These are phyloP conservation scores for Asterophora lycoperdoides DNA, from an alignment of 768 basidiomycete species.

Conservation along the genomic window DNA sequence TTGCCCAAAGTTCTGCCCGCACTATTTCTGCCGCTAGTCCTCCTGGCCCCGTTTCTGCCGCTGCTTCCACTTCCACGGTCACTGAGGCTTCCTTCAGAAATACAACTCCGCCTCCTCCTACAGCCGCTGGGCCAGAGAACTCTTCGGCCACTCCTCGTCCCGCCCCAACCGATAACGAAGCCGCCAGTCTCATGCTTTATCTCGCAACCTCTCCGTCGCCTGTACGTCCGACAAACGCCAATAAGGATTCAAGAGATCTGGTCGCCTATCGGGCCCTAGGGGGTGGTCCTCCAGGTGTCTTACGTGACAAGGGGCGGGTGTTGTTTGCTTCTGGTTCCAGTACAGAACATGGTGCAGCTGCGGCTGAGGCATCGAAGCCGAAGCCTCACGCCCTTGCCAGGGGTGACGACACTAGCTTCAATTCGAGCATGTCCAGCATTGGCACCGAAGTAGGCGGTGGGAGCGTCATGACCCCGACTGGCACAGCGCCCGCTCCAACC, in stretches of 20 bases:
- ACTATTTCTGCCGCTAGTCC: conserved; percentile 40
- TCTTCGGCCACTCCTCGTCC: conserved; percentile 39
- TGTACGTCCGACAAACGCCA: conserved; percentile 51
- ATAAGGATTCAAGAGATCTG: conserved; percentile 50
- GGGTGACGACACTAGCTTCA: conserved; percentile 36
- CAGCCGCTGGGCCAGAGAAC: conserved; percentile 18
- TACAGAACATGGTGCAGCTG: conserved; percentile 1
- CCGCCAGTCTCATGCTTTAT: conserved; percentile 82
- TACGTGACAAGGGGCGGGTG: conserved; percentile 64
- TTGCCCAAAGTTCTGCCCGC: conserved; percentile 63
- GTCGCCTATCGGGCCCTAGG: conserved; percentile 53
- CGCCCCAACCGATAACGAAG: conserved; percentile 72
- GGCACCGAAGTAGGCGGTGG: conserved; percentile 25
- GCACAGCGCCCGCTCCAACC: conserved; percentile 10
- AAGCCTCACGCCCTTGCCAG: conserved; percentile 15
- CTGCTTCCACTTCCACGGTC: conserved; percentile 30
- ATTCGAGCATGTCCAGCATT: conserved; percentile 37
- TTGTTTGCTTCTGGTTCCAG: conserved; percentile 49
- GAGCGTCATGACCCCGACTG: conserved; percentile 2
- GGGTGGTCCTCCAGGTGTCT: conserved; percentile 38
- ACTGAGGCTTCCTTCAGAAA: conserved; percentile 29
- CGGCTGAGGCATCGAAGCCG: conserved; percentile 9
- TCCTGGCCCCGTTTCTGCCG: conserved; percentile 35
- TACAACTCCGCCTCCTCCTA: conserved; percentile 36
- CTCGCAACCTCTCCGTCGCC: conserved; percentile 85